phyloP scores from a whole-genome alignment of 2,329 filamentous ascomycete species.

The Chrysosporium queenslandicum region DNA sequence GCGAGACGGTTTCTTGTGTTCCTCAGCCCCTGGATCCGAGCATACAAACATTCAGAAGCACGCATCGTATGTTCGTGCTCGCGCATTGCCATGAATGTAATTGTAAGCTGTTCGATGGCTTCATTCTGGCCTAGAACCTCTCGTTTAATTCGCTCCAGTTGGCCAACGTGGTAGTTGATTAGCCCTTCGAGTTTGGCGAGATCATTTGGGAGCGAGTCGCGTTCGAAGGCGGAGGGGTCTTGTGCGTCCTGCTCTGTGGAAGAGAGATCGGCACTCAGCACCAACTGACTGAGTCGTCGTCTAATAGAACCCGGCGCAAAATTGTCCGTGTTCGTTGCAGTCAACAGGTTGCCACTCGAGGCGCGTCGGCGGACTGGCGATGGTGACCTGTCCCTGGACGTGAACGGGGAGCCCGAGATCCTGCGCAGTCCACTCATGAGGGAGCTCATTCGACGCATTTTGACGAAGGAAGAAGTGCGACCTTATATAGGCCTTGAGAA shows the following conservation, averaged over 20 bases:
- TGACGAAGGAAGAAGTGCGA: neutral
- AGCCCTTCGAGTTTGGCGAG: conserved; percentile 19
- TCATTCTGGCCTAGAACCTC: conserved; percentile 20
- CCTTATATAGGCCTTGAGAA: neutral
- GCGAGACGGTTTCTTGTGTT: conserved; percentile 16
- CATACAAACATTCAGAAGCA: conserved; percentile 12
- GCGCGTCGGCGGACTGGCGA: conserved; percentile 7
- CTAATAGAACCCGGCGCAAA: neutral
- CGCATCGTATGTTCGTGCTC: conserved; percentile 2
- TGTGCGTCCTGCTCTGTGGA: neutral
- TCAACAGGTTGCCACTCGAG: conserved; percentile 9
- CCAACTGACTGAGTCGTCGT: neutral
- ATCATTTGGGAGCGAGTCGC: conserved; percentile 18
- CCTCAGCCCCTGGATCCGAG: conserved; percentile 14
- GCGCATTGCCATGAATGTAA: conserved; percentile 11
- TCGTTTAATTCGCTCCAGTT: conserved; percentile 22
- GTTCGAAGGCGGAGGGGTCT: neutral
- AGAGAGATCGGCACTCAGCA: neutral
- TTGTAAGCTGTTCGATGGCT: conserved; percentile 14
- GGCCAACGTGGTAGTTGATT: conserved; percentile 23
- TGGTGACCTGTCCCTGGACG: neutral
- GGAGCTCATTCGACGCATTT: conserved; percentile 5
- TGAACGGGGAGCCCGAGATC: neutral
- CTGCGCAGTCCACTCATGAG: conserved; percentile 10
- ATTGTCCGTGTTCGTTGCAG: neutral